Base-by-base conservation (phyloP, 768 basidiomycete genomes). In the Mrakia frigida region DNA sequence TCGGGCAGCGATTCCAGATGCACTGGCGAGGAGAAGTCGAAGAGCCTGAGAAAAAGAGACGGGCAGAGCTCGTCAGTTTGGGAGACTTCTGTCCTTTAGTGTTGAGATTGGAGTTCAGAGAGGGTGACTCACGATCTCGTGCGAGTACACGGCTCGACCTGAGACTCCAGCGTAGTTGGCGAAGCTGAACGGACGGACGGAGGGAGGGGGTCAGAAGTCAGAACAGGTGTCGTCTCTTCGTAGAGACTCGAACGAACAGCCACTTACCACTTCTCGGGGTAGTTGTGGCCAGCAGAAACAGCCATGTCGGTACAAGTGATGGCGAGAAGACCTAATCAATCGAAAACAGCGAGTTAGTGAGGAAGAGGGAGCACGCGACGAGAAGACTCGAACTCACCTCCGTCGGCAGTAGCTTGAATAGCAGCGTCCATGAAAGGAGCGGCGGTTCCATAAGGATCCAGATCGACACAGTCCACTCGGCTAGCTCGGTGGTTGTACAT, bases 401-500 rank as follows among this genome's bases (percentile, higher is more conserved):
- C 94, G 79, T 95, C 94, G 43, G 89, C 88, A 13, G 97, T 86
- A 75, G 89, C 89, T 80, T 98, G 94, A 23, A 99, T 90, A 0
- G 96, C 94, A 31, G 90, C 90, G 80, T 99, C 97, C 37, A 99
- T 90, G 82, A 99, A 99, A 3, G 96, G 97, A 6, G 94, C 91
- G 0, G 97, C 97, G 13, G 94, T 96, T 0, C 97, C 97, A 81
- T 98, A 99, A 0, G 97, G 97, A 82, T 99, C 97, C 37, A 99
- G 87, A 82, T 99, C 97, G n/a, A 99, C 90, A 39, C 92, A 92
- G 79, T 98, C 95, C 28, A 98, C 94, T 3, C 90, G 88, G 16
- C 86, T 84, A 39, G 88, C 86, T 53, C 94, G 90, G 81, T 94
- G 94, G 67, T 87, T 87, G 82, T 97, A 98, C 92, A 99, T 94